A percentile compares a stretch with the other conserved stretches of the same genome.
phyloP scores from a whole-genome alignment of 2,329 filamentous ascomycete genomes.

The Rhynchosporium agropyri region DNA sequence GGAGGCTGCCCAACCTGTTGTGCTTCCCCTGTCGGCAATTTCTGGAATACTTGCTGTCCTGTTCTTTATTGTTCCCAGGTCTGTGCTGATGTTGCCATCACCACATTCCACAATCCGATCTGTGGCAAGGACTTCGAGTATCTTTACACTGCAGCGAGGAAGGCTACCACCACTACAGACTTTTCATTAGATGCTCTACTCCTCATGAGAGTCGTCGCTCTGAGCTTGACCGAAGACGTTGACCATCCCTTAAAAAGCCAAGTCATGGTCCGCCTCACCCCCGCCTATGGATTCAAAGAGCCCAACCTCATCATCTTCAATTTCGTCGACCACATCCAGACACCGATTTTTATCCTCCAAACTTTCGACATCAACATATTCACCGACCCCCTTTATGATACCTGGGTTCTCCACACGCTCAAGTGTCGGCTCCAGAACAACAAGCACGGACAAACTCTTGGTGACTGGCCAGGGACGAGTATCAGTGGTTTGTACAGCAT shows the following conservation, averaged over 20 bases:
- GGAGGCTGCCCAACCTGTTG: slow-evolving; percentile 37
- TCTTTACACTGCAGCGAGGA: slow-evolving; percentile 32
- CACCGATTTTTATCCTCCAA: slow-evolving; percentile 38
- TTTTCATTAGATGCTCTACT: slow-evolving; percentile 39
- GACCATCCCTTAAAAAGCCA: slow-evolving; percentile 38
- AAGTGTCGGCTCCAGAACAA: slow-evolving; percentile 43
- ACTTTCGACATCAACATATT: slow-evolving; percentile 41
- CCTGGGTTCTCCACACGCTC: slow-evolving; percentile 41
- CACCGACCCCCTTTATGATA: slow-evolving; percentile 38
- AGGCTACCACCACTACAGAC: slow-evolving; percentile 28
- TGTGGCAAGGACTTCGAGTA: slow-evolving; percentile 41
- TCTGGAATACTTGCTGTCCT: slow-evolving; percentile 34
- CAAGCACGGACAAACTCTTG: slow-evolving; percentile 38
- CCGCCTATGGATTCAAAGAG: slow-evolving; percentile 36
- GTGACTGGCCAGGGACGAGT: slow-evolving; percentile 38
- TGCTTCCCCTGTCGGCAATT: slow-evolving; percentile 26
- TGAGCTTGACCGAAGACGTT: slow-evolving; percentile 35
- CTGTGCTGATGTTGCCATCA: slow-evolving; percentile 36
- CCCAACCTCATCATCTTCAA: slow-evolving; percentile 40
- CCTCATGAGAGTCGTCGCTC: slow-evolving; percentile 38
- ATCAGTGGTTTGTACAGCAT: slow-evolving; percentile 40
- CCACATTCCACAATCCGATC: slow-evolving; percentile 37
- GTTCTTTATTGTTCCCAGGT: slow-evolving; percentile 37
- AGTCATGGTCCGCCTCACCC: slow-evolving; percentile 39
- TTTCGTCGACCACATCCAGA: slow-evolving; percentile 37